Evolutionary conservation across 768 basidiomycete genomes (phyloP).

Genomic region (Boletus barrowsii): DNA sequence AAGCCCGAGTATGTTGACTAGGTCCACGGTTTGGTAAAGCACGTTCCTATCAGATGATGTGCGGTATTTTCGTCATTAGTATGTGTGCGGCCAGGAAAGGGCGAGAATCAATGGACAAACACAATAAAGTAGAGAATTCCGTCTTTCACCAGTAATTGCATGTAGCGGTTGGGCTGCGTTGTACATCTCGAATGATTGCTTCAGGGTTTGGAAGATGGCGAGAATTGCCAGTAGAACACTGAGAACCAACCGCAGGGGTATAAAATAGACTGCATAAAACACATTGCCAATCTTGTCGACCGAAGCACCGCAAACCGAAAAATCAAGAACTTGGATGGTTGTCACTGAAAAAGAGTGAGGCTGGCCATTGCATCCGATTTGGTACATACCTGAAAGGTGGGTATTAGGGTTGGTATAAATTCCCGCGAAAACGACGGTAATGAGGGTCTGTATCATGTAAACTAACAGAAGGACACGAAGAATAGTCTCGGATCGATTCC

Average conservation of each 20-base stretch:
- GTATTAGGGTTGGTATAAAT: not conserved
- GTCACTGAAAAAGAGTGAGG: not conserved
- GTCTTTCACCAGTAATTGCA: not conserved
- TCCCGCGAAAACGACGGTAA: not conserved
- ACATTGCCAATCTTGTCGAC: no score
- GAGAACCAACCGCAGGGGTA: not conserved
- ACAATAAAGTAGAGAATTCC: not conserved
- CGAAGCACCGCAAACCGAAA: not conserved
- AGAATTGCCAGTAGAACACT: not conserved
- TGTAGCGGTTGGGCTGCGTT: not conserved
- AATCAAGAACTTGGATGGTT: not conserved
- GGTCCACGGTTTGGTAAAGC: no score
- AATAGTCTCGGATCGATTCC: not conserved
- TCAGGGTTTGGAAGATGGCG: not conserved
- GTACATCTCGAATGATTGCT: not conserved
- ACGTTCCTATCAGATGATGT: not conserved
- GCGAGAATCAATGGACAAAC: not conserved
- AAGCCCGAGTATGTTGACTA: no score
- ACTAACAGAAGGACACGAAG: not conserved
- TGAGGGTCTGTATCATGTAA: not conserved
- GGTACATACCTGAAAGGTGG: not conserved
- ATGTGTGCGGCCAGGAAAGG: no score
- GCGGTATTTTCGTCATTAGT: conserved; percentile 36
- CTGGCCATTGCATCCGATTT: not conserved
- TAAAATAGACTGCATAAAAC: not conserved